Base-by-base conservation (phyloP, 2,329 filamentous ascomycete species). In the Beauveria caledonica region DNA sequence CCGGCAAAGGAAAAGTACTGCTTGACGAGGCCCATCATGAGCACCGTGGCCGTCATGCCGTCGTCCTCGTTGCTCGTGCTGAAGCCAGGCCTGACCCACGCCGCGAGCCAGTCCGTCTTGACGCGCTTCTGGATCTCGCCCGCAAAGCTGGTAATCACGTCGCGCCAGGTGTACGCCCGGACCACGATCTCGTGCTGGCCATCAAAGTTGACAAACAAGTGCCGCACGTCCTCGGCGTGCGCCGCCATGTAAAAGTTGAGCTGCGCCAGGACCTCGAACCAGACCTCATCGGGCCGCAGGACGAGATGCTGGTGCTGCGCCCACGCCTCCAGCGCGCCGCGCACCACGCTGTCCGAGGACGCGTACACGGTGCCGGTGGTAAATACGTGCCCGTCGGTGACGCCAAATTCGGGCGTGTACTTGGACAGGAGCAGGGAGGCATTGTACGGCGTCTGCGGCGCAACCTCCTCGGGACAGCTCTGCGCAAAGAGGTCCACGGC, bases 251-350 rank as follows among this genome's bases (percentile, higher is more conserved):
- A 83, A 58, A 78, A 74, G 65, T 77, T 78, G 52, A 83, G 69
- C 67, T 83, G 80, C 0, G 73, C 71, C 4, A 84, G 70, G 57
- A 83, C 78, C 54, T 80, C 75, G 63, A 83, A 77, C 81, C 81
- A 84, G 33, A 84, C 69, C 57, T 82, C 80, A 42, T 84, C 80
- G 0, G 81, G 80, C 1, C 80, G 75, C 15, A 83, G 68, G 1
- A 74, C 71, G 1, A 84, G 70, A 64, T 80, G 74, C 61, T 80
- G 76, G 60, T 82, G 79, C 53, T 76, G 67, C 29, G 73, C 77
- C 74, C 81, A 82, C 0, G 79, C 79, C 36, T 77, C 71, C 46
- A 80, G 69, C 4, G 74, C 74, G 17, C 76, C 73, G 19, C 76
- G 71, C 21, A 81, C 71, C 63, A 82, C 73, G 27, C 77, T 76